Percentiles rank a stretch among this genome's conserved stretches.
Evolutionary conservation across 2,329 filamentous ascomycete genomes (phyloP).

Genomic region (Lachnellula cervina): DNA sequence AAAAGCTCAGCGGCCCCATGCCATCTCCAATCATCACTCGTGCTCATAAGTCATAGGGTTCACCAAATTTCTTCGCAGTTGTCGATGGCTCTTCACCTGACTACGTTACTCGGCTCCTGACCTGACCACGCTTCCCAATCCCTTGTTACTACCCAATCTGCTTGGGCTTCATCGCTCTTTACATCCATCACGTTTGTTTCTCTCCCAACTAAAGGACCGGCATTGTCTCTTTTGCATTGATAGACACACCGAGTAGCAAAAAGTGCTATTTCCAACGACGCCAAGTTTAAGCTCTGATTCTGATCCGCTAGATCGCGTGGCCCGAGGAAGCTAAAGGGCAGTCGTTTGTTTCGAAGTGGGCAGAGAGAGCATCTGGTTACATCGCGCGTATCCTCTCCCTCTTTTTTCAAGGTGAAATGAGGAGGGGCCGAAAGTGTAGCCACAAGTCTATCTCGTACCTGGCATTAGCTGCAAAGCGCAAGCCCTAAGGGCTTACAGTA

Average conservation of each 20-base stretch:
- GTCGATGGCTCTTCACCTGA: background rate
- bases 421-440: slow-evolving; percentile 6
- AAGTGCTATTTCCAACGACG: background rate
- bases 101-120: background rate
- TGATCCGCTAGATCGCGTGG: background rate
- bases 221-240: background rate
- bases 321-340: background rate
- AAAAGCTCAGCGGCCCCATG: slow-evolving; percentile 5
- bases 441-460: slow-evolving; percentile 13
- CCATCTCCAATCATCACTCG: background rate
- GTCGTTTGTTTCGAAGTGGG: background rate
- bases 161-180: background rate
- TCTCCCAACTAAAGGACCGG: background rate
- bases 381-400: slow-evolving; percentile 3
- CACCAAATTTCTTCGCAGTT: background rate
- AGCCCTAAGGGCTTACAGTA: background rate
- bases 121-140: no score
- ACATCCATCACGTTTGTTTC: no score
- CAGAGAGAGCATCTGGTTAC: background rate
- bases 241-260: background rate
- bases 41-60: background rate
- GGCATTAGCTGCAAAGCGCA: slow-evolving; percentile 15
- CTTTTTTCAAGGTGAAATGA: slow-evolving; percentile 7
- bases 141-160: background rate
- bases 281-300: background rate